A percentile compares a stretch with the other conserved stretches of the same genome.
These are phyloP conservation scores for Dactylonectria estremocensis DNA, from an alignment of 2,329 filamentous ascomycete species.

Conservation along the genomic window DNA sequence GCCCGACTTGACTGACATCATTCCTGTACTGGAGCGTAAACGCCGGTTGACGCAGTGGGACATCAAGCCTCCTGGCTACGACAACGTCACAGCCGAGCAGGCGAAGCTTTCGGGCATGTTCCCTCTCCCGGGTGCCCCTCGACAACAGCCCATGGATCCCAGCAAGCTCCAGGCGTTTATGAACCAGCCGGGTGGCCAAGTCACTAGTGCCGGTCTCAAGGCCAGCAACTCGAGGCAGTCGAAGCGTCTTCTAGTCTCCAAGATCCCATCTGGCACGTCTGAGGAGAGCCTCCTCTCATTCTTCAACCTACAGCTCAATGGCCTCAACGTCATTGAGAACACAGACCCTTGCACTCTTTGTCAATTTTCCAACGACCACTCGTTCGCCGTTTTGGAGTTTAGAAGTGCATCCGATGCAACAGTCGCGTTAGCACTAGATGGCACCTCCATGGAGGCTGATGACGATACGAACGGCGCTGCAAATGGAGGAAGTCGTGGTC, in stretches of 20 bases:
- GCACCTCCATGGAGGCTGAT: constrained; percentile 87
- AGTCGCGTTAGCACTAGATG: constrained; percentile 90
- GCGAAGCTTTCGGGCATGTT: constrained; percentile 99
- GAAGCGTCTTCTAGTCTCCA: constrained; percentile 91
- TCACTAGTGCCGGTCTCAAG: constrained; percentile 85
- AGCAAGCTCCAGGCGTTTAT: constrained; percentile 95
- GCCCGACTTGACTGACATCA: constrained; percentile 90
- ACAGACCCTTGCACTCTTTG: constrained; percentile 88
- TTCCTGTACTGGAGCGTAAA: constrained; percentile 88
- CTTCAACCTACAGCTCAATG: constrained; percentile 97
- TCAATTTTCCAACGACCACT: constrained; percentile 83
- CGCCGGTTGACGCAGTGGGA: constrained; percentile 98
- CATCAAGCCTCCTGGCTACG: constrained; percentile 98
- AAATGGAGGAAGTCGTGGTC: constrained; percentile 69
- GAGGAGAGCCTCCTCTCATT: constrained; percentile 86
- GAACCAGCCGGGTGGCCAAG: constrained; percentile 84
- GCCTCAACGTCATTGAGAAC: constrained; percentile 90
- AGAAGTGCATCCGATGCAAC: constrained; percentile 90
- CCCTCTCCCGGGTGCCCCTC: constrained; percentile 93
- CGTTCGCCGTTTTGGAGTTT: constrained; percentile 93
- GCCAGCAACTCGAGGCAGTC: constrained; percentile 94
- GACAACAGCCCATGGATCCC: constrained; percentile 96
- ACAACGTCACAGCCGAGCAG: constrained; percentile 98
- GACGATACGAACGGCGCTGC: constrained; percentile 69
- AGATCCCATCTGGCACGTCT: constrained; percentile 80